These are phyloP conservation scores for Neurospora tetraspora DNA, from an alignment of 495 filamentous ascomycete genomes.

Conservation along the genomic window DNA sequence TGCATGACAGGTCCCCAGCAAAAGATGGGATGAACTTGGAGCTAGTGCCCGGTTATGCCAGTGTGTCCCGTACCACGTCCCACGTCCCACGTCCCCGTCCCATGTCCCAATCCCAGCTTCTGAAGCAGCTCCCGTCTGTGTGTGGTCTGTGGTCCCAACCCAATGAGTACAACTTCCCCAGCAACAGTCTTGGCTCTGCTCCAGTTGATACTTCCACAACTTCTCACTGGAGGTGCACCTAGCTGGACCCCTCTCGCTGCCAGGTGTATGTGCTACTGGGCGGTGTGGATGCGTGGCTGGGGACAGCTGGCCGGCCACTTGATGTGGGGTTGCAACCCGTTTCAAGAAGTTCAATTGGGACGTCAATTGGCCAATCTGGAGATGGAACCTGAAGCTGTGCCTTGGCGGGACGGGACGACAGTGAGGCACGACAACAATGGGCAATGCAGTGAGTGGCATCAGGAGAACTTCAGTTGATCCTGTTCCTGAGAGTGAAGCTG, in stretches of 20 bases:
- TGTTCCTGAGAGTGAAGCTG: neutral
- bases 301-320: neutral
- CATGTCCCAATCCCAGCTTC: neutral
- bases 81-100: neutral
- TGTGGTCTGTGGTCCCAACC: neutral
- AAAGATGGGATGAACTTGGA: neutral
- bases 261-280: neutral
- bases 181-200: neutral
- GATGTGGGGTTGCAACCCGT: neutral
- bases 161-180: neutral
- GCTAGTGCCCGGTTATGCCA: neutral
- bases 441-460: neutral
- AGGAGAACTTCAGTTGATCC: neutral
- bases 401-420: neutral
- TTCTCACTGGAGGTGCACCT: neutral
- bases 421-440: neutral
- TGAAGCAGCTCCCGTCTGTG: neutral
- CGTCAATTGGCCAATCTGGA: neutral
- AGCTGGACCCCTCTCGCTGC: neutral
- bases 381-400: neutral
- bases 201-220: neutral
- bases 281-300: neutral
- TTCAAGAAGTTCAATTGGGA: neutral
- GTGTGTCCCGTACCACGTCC: neutral
- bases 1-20: neutral